phyloP scores from a whole-genome alignment of 2,329 filamentous ascomycete species.

The Diaporthe eres region DNA sequence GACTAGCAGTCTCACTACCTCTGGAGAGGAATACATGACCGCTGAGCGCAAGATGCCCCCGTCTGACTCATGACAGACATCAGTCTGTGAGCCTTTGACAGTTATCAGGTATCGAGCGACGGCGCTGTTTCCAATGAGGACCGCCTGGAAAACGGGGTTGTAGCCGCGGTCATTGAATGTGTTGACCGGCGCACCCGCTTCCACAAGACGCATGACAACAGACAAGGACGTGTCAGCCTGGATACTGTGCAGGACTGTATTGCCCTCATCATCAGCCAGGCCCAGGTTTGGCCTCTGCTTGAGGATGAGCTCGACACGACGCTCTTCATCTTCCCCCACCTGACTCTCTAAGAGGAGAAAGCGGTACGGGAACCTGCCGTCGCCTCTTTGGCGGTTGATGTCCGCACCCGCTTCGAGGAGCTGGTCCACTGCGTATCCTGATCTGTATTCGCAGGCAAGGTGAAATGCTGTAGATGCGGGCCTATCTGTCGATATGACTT shows the following conservation, averaged over 20 bases:
- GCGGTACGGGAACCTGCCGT: not conserved
- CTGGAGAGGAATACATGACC: too few species aligned
- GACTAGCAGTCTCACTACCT: not conserved
- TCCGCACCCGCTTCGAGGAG: not conserved
- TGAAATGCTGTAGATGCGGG: not conserved
- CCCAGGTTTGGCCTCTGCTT: not conserved
- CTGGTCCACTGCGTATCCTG: not conserved
- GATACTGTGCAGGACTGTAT: not conserved
- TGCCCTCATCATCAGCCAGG: not conserved
- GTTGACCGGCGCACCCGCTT: not conserved
- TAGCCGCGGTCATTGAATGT: rapidly evolving
- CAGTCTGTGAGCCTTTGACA: too few species aligned
- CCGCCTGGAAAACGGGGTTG: not conserved
- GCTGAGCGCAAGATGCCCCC: too few species aligned
- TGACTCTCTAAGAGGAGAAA: too few species aligned
- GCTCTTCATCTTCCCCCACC: too few species aligned
- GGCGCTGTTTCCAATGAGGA: too few species aligned
- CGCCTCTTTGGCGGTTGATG: not conserved
- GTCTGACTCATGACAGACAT: too few species aligned
- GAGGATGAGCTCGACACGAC: too few species aligned
- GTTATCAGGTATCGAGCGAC: not conserved
- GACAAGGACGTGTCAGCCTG: not conserved
- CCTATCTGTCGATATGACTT: not conserved
- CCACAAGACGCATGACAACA: not conserved
- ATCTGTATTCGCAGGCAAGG: not conserved